Conservation (phyloP, 192 early-diverging fungal genomes). For the Backusella macrospora region DNA sequence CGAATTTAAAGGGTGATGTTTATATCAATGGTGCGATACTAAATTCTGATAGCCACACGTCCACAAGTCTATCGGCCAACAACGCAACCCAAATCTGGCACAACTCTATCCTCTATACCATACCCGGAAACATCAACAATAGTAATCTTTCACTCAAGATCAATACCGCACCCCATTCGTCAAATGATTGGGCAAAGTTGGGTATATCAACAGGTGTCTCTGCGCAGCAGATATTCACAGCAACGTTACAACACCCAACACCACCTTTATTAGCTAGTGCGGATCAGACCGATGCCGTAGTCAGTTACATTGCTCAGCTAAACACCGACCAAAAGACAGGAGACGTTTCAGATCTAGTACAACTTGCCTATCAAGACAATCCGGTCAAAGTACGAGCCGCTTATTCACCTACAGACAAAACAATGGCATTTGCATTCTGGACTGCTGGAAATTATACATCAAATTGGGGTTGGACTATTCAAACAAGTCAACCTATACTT, state of each 20-base stretch:
- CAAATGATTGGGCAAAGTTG: constrained; percentile 27
- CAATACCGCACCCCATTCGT: background rate
- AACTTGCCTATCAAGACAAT: constrained; percentile 5
- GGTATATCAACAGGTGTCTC: constrained; percentile 19
- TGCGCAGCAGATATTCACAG: constrained; percentile 20
- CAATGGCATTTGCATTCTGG: constrained; percentile 17
- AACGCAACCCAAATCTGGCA: constrained; percentile 24
- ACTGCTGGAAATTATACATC: background rate
- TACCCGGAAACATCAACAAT: background rate
- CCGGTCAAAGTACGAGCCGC: background rate
- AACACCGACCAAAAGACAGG: background rate
- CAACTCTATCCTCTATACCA: constrained; percentile 20
- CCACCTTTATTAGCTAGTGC: background rate
- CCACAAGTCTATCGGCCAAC: background rate
- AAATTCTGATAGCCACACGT: background rate
- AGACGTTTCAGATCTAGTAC: background rate
- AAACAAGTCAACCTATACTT: constrained; percentile 16
- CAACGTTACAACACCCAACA: constrained; percentile 8
- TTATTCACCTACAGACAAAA: background rate
- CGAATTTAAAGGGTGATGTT: constrained; percentile 24
- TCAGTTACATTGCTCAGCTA: constrained; percentile 22
- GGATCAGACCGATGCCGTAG: background rate
- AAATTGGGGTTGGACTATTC: background rate
- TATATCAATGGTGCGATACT: background rate
- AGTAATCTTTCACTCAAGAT: background rate